Evolutionary conservation across 1,139 yeast genomes (phyloP), one percentile per base, ranked within the genome.

Genomic region (Pneumocystis murina): DNA sequence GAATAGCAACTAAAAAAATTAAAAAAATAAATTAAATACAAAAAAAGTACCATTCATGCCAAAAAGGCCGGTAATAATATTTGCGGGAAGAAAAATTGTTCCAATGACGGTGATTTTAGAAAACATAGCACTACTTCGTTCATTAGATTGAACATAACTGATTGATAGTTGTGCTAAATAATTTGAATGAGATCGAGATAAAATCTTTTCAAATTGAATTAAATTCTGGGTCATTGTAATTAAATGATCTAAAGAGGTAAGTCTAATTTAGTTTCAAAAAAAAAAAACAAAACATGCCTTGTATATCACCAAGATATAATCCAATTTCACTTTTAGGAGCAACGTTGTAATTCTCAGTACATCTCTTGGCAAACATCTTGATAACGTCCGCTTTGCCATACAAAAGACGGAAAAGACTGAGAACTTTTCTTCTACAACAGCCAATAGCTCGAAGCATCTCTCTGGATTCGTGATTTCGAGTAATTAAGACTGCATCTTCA

Each of bases 371-470:
- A 79, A 92, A 90, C 95, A 91, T 92, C 71, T 88, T 87, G 71
- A 92, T 89, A 65, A 92, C 98, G 74, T 94, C 98, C 0, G 98
- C 97, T 74, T 92, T 92, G 67, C 96, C 96, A 36, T 95, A 85
- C 63, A 92, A 79, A 67, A 92, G 78, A 71, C 98, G 80, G 87
- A 92, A 85, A 72, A 91, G 78, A 0, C 95, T 86, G 96, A 91
- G 91, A 57, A 90, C 95, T 71, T 86, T 87, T 67, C 92, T 80
- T 73, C 97, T 82, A 16, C 95, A 83, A 71, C 88, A 94, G 65
- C 97, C 97, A 68, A 91, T 88, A 68, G 87, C 80, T 68, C 83
- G 82, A 70, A 91, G 78, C 72, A 67, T 69, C 59, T 77, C 75
- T 65, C 87, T 80, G 69, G 86, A 85, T 71, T 87, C 92, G 8